Base-by-base conservation (phyloP, 78 protist genomes). In the Tieghemostelium lacteum region DNA sequence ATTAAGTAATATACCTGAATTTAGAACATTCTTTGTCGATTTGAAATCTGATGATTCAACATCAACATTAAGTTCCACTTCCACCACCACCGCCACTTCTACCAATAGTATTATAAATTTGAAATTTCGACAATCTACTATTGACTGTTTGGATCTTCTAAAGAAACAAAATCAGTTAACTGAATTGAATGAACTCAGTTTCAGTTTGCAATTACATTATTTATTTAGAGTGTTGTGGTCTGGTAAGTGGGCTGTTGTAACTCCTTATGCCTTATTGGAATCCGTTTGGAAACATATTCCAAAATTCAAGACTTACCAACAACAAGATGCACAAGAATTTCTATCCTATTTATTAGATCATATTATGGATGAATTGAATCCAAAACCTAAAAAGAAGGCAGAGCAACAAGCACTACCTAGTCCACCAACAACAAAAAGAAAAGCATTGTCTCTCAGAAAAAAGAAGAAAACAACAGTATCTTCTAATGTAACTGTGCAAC, bases 251-350 rank as follows among this genome's bases (percentile, higher is more conserved):
- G 49, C 69, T 28, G 87, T 88, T 34, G 88, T 88, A 0, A 63
- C 94, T 17, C 94, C 94, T 40, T 58, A 61, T 34, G 22, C 54
- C 4, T 29, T 88, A 31, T 40, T 88, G 22, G 71, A 76, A 36
- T 49, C 94, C 2, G 86, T 88, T 45, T 76, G 86, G 86, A 66
- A 52, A 14, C 39, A 65, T 28, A 78, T 88, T 26, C 94, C 94
- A 22, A 60, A 88, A 17, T 88, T 88, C 34, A 76, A 54, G 31
- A 71, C 39, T 60, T 77, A 88, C 29, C 89, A 88, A 77, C 94
- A 88, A 50, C 94, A 88, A 24, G 94, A 88, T 64, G 86, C 89
- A 3, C 94, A 88, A 71, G 94, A 77, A 66, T 88, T 88, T 42
- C 61, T 88, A 8, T 60, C 94, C 7, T 71, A 66, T 40, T 42